These are phyloP conservation scores for Gliomastix tumulicola DNA, from an alignment of 2,329 filamentous ascomycete genomes.

Conservation along the genomic window DNA sequence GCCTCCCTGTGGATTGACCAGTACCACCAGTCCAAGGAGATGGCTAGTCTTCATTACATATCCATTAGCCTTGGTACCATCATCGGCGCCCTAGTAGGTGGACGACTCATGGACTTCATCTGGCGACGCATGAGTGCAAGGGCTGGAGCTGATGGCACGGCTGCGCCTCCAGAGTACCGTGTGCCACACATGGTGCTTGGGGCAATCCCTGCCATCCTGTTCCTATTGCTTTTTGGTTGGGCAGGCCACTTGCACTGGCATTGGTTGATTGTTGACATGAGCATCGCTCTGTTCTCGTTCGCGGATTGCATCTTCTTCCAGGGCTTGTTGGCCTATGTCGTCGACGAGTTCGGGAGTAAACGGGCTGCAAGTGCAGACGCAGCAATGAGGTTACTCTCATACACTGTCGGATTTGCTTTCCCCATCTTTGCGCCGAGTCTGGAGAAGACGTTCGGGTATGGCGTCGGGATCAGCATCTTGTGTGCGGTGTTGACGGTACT, in stretches of 20 bases:
- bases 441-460: constrained; percentile 28
- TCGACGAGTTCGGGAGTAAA: constrained; percentile 36
- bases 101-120: constrained; percentile 27
- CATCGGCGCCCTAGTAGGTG: constrained; percentile 25
- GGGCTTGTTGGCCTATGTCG: constrained; percentile 46
- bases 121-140: constrained; percentile 15
- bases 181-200: constrained; percentile 47
- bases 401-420: constrained; percentile 45
- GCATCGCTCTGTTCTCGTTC: constrained; percentile 42
- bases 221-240: constrained; percentile 33
- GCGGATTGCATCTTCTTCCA: constrained; percentile 47
- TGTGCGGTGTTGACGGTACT: constrained; percentile 25
- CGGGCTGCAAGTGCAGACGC: constrained; percentile 31
- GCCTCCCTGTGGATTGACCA: constrained; percentile 35
- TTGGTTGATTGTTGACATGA: constrained; percentile 54
- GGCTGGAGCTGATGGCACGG: neutral
- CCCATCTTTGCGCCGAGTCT: constrained; percentile 44
- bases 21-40: constrained; percentile 36
- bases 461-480: constrained; percentile 32
- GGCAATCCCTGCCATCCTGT: constrained; percentile 29
- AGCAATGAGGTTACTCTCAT: constrained; percentile 44
- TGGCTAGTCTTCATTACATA: constrained; percentile 42
- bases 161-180: constrained; percentile 35
- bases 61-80: constrained; percentile 36
- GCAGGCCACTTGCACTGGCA: constrained; percentile 38